These are phyloP conservation scores for Bocquillonia castaneifolia DNA, from an alignment of 441 rosid genomes.

Conservation along the genomic window DNA sequence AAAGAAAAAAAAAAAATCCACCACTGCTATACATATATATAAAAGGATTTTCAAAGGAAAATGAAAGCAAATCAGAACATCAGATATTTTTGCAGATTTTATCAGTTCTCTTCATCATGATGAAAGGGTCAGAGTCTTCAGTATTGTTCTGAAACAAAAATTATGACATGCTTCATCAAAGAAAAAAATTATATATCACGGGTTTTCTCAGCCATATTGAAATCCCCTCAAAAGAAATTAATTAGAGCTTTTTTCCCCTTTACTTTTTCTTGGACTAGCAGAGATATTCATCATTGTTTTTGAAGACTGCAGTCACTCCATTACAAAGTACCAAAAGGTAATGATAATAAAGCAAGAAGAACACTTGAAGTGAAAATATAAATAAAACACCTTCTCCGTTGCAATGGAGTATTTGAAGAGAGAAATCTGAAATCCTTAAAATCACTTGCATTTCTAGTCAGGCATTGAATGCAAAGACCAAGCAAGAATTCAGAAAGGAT, in stretches of 20 bases:
- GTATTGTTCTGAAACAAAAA: conserved; percentile 31
- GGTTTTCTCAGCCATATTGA: conserved; percentile 27
- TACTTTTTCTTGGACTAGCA: conserved; percentile 26
- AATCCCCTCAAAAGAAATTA: conserved; percentile 24
- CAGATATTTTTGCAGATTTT: conserved; percentile 38
- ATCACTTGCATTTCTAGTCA: not conserved
- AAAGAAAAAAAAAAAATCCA: no score
- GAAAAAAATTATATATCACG: conserved; percentile 22
- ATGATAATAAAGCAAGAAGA: not conserved
- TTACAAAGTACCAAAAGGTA: conserved; percentile 20
- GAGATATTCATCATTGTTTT: conserved; percentile 30
- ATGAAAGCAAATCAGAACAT: conserved; percentile 25
- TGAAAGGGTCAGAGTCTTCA: conserved; percentile 37
- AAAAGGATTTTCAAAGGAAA: not conserved
- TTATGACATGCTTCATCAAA: conserved; percentile 30
- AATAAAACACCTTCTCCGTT: not conserved
- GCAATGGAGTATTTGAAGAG: no score
- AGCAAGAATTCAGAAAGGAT: not conserved
- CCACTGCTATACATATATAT: not conserved
- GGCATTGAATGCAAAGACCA: conserved; percentile 15
- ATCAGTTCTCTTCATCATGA: conserved; percentile 33
- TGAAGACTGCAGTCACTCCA: conserved; percentile 29
- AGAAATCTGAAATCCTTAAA: no score
- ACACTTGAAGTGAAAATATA: not conserved
- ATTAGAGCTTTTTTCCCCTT: conserved; percentile 3